These are phyloP conservation scores for Fusarium nisikadoi DNA, from an alignment of 2,329 filamentous ascomycete genomes.

Conservation along the genomic window DNA sequence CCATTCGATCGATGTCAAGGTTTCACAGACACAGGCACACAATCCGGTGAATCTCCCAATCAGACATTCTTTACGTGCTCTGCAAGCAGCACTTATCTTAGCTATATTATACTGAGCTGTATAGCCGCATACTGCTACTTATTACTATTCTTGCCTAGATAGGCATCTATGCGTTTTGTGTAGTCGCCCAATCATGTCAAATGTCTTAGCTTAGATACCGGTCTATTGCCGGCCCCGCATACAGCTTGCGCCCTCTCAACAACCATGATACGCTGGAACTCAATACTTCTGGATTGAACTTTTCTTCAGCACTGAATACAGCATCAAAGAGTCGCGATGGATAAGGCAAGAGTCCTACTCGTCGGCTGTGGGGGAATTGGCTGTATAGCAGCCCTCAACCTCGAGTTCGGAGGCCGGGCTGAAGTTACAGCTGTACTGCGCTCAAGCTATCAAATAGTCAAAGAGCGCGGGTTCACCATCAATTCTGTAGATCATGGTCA, in stretches of 20 bases:
- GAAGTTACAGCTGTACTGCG: conserved; percentile 41
- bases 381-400: conserved; percentile 39
- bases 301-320: background rate
- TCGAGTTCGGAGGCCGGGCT: conserved; percentile 36
- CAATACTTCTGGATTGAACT: background rate
- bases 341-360: conserved; percentile 31
- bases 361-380: conserved; percentile 43
- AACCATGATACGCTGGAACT: conserved; percentile 1
- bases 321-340: conserved; percentile 3
- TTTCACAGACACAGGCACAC: conserved; percentile 7
- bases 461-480: conserved; percentile 38
- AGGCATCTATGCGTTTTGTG: background rate
- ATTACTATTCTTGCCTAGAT: background rate
- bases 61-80: background rate
- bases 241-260: conserved; percentile 25
- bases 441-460: conserved; percentile 39
- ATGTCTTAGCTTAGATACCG: background rate
- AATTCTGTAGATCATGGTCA: conserved; percentile 40
- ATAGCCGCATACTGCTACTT: background rate
- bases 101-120: background rate
- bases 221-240: conserved; percentile 20
- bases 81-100: background rate
- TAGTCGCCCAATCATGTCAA: conserved; percentile 21
- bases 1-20: background rate
- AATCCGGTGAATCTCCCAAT: background rate